Conservation (phyloP, 345 rosid species). For the Pistacia atlantica region DNA sequence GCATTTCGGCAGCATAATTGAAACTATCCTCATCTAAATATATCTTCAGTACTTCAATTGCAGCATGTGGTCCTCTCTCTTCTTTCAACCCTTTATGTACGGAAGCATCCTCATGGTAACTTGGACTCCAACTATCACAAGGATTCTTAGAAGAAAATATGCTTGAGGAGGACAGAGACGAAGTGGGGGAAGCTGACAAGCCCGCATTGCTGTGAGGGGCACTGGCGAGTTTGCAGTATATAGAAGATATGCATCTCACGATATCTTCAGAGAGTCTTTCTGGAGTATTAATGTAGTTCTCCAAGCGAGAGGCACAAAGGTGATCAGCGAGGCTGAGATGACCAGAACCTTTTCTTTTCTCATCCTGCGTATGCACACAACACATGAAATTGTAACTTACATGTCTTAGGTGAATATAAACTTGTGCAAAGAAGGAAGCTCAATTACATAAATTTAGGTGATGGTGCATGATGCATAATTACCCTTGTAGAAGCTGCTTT, state of each 20-base stretch:
- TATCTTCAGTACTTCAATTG: slow-evolving; percentile 62
- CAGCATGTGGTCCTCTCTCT: slow-evolving; percentile 41
- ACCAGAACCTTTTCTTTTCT: slow-evolving; percentile 40
- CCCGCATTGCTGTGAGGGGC: slow-evolving; percentile 34
- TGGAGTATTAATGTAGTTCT: slow-evolving; percentile 40
- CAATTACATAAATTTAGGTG: background rate
- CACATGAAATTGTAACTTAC: background rate
- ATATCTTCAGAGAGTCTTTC: slow-evolving; percentile 78
- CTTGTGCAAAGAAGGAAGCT: background rate
- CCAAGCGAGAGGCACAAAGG: slow-evolving; percentile 47
- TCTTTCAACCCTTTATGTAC: slow-evolving; percentile 43
- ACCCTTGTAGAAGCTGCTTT: slow-evolving; percentile 51
- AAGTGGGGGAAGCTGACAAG: slow-evolving; percentile 60
- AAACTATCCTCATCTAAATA: slow-evolving; percentile 59
- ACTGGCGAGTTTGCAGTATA: slow-evolving; percentile 68
- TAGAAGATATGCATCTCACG: slow-evolving; percentile 77
- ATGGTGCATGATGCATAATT: slow-evolving; percentile 21
- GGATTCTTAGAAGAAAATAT: slow-evolving; percentile 69
- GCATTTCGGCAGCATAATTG: slow-evolving; percentile 58
- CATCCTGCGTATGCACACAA: slow-evolving; percentile 40
- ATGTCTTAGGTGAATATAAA: background rate
- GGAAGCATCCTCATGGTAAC: slow-evolving; percentile 44
- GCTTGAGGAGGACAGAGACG: slow-evolving; percentile 74
- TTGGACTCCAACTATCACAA: slow-evolving; percentile 62
- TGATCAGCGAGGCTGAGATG: slow-evolving; percentile 79